Evolutionary conservation across 306 rosid species (phyloP).

Genomic region (Gynostemma pentaphyllum): DNA sequence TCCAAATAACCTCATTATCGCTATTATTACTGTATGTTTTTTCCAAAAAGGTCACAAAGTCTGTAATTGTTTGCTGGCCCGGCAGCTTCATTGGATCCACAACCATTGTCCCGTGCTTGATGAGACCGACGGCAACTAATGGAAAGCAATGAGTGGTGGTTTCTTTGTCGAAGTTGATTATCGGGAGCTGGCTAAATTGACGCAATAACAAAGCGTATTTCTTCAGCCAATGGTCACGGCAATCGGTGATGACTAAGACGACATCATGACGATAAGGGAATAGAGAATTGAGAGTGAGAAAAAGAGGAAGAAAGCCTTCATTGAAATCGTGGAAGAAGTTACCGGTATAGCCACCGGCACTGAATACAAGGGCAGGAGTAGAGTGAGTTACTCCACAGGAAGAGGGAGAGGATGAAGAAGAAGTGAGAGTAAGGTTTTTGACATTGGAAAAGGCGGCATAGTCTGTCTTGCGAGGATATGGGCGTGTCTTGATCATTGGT

Average conservation of each 20-base stretch:
- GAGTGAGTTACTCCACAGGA: constrained; percentile 23
- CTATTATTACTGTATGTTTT: no score
- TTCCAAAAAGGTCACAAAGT: no score
- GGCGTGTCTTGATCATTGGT: constrained; percentile 33
- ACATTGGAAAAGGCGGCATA: constrained; percentile 13
- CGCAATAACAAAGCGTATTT: constrained; percentile 21
- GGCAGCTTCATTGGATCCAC: constrained; percentile 17
- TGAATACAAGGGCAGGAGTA: constrained; percentile 24
- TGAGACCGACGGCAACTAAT: constrained; percentile 28
- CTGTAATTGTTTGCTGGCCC: constrained; percentile 6
- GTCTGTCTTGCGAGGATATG: constrained; percentile 28
- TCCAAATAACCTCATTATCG: no score
- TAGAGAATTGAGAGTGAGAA: constrained; percentile 20
- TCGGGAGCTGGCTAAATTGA: constrained; percentile 21
- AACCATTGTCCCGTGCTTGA: constrained; percentile 29
- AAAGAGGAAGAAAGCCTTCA: constrained; percentile 36
- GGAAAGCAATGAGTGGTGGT: constrained; percentile 35
- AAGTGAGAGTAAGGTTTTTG: constrained; percentile 21
- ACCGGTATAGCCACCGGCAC: constrained; percentile 29
- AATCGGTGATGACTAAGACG: constrained; percentile 26
- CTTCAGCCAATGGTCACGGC: constrained; percentile 34
- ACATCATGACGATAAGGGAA: not conserved
- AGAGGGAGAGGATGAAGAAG: constrained; percentile 23
- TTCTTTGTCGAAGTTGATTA: constrained; percentile 30
- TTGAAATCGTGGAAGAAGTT: constrained; percentile 44